Evolutionary conservation across 2,329 filamentous ascomycete species (phyloP).

Genomic region (Pyrenophora teres): DNA sequence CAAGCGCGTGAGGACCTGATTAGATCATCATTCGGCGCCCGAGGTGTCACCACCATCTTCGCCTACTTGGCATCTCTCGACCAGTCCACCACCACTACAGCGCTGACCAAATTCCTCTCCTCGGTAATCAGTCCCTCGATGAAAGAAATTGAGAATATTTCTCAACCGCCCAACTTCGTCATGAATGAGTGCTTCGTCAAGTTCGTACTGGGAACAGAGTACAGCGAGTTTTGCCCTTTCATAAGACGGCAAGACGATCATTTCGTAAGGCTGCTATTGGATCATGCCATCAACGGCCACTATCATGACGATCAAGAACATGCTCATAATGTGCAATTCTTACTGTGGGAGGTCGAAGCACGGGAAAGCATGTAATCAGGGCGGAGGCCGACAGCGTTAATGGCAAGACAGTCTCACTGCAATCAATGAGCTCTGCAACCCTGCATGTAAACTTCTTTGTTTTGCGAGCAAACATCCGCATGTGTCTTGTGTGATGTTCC

Average conservation of each 20-base stretch:
- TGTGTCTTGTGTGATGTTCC: neutral
- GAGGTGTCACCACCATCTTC: slow-evolving; percentile 19
- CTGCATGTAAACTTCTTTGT: neutral
- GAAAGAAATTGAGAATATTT: slow-evolving; percentile 27
- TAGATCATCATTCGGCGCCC: slow-evolving; percentile 12
- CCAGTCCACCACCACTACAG: slow-evolving; percentile 4
- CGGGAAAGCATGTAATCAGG: slow-evolving; percentile 24
- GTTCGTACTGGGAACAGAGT: slow-evolving; percentile 21
- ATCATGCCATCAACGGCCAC: slow-evolving; percentile 26
- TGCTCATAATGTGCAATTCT: slow-evolving; percentile 26
- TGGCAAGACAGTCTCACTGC: neutral
- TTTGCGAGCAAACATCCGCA: neutral
- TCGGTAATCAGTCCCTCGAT: slow-evolving; percentile 22
- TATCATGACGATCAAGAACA: slow-evolving; percentile 24
- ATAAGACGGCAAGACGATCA: slow-evolving; percentile 29
- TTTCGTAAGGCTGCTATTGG: slow-evolving; percentile 21
- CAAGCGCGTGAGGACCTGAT: slow-evolving; percentile 21
- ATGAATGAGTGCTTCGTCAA: slow-evolving; percentile 31
- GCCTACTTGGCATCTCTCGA: slow-evolving; percentile 23
- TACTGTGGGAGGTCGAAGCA: slow-evolving; percentile 27
- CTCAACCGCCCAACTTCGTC: slow-evolving; percentile 14
- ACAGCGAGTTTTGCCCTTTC: slow-evolving; percentile 27
- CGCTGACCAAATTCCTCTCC: slow-evolving; percentile 19
- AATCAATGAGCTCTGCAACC: neutral
- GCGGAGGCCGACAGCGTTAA: neutral